phyloP scores from a whole-genome alignment of 2,329 filamentous ascomycete species.

The Aureobasidium sp. region DNA sequence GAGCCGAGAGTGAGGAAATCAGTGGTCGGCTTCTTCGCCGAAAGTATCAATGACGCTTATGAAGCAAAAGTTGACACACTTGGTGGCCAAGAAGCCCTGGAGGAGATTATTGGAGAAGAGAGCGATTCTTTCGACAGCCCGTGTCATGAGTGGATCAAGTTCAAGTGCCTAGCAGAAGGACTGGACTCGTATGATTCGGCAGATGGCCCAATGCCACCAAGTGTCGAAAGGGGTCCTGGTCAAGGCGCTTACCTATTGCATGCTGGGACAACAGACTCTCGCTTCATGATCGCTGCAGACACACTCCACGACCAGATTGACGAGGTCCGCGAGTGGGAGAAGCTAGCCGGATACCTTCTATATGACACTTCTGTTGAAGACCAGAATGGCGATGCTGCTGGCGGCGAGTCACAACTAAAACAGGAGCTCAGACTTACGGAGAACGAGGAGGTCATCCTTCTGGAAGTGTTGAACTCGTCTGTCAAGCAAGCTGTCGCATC shows the following conservation, averaged over 20 bases:
- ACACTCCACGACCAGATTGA: constrained; percentile 74
- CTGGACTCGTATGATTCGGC: constrained; percentile 73
- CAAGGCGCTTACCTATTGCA: constrained; percentile 43
- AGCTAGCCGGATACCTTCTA: constrained; percentile 79
- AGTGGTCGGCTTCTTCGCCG: constrained; percentile 82
- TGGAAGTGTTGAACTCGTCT: constrained; percentile 78
- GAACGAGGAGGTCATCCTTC: constrained; percentile 72
- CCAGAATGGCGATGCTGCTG: constrained; percentile 48
- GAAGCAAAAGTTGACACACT: constrained; percentile 75
- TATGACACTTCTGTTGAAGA: constrained; percentile 68
- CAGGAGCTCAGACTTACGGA: constrained; percentile 63
- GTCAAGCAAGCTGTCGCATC: constrained; percentile 67
- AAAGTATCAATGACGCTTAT: constrained; percentile 75
- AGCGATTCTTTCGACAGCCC: constrained; percentile 54
- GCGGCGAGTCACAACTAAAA: constrained; percentile 57
- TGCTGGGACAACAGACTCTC: constrained; percentile 61
- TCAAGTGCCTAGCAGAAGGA: constrained; percentile 83
- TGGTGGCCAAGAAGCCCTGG: constrained; percentile 66
- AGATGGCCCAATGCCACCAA: constrained; percentile 37
- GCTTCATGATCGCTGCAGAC: constrained; percentile 78
- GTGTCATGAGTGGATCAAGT: constrained; percentile 76
- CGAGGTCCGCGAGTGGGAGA: constrained; percentile 79
- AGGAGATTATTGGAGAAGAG: constrained; percentile 67
- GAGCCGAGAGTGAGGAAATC: constrained; percentile 80
- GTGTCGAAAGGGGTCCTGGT: constrained; percentile 35